These are phyloP conservation scores for Eimeria necatrix DNA, from an alignment of 169 alveolate species.

Conservation along the genomic window DNA sequence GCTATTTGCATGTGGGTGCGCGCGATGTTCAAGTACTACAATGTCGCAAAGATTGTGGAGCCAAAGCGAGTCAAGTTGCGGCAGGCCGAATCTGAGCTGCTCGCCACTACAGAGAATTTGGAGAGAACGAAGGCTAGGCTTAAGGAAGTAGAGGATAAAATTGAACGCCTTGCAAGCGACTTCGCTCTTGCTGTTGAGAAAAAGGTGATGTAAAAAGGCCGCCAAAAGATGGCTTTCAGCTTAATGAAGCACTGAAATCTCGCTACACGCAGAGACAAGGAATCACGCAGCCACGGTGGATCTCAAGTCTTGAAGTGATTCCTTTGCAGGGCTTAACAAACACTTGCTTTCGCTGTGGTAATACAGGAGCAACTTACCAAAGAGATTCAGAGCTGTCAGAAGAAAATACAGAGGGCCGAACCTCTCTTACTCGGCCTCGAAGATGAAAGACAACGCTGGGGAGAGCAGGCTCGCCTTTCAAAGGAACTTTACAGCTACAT, in stretches of 20 bases:
- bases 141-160: slow-evolving; percentile 92
- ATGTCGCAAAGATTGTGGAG: slow-evolving; percentile 94
- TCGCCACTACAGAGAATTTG: slow-evolving; percentile 92
- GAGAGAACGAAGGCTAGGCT: slow-evolving; percentile 93
- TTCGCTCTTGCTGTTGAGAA: slow-evolving; percentile 92
- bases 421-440: slow-evolving; percentile 95
- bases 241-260: background rate
- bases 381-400: slow-evolving; percentile 83
- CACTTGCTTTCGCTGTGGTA: slow-evolving; percentile 85
- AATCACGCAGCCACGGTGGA: too few species aligned
- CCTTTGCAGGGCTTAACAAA: slow-evolving; percentile 87
- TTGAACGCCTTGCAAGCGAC: slow-evolving; percentile 92
- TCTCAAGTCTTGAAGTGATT: too few species aligned
- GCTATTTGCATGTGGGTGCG: slow-evolving; percentile 97
- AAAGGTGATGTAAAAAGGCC: slow-evolving; percentile 84
- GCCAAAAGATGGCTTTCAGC: background rate
- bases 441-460: slow-evolving; percentile 97
- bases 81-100: slow-evolving; percentile 95
- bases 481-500: slow-evolving; percentile 48
- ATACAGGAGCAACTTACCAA: slow-evolving; percentile 88
- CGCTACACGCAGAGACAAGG: background rate
- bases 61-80: slow-evolving; percentile 94
- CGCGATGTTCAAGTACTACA: slow-evolving; percentile 96
- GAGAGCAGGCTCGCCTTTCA: slow-evolving; percentile 93
- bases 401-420: slow-evolving; percentile 93